A percentile compares a stretch with the other conserved stretches of the same genome.
phyloP scores from a whole-genome alignment of 371 early-diverging fungal genomes.

The Chytridium lagenaria region DNA sequence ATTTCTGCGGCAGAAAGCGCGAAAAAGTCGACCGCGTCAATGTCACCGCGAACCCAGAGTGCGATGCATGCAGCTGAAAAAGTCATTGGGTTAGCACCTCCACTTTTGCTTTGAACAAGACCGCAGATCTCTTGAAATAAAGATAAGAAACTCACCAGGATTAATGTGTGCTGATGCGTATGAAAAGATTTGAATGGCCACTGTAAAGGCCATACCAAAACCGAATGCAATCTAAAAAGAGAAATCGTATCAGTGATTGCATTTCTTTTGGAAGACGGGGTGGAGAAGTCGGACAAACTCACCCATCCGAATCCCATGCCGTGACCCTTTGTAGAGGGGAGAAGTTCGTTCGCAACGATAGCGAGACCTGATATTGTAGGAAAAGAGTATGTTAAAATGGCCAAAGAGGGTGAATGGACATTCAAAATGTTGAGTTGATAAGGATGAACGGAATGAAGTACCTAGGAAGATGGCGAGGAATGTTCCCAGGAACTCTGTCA shows the following conservation, averaged over 20 bases:
- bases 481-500: slow-evolving; percentile 42
- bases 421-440: not conserved
- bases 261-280: not conserved
- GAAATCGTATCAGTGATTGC: not conserved
- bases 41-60: slow-evolving; percentile 27
- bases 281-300: not conserved
- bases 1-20: slow-evolving; percentile 31
- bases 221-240: slow-evolving; percentile 21
- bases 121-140: not conserved
- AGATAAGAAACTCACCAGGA: slow-evolving; percentile 17
- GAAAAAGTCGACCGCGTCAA: slow-evolving; percentile 26
- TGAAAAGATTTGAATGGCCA: slow-evolving; percentile 34
- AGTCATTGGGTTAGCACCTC: not conserved
- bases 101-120: not conserved
- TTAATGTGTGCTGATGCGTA: slow-evolving; percentile 39
- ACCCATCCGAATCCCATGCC: slow-evolving; percentile 33
- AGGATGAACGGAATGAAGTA: not conserved
- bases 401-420: slow-evolving; percentile 1
- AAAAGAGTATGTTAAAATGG: not conserved
- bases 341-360: slow-evolving; percentile 37
- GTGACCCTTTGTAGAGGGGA: slow-evolving; percentile 40
- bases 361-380: slow-evolving; percentile 2
- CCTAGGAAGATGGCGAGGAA: slow-evolving; percentile 34
- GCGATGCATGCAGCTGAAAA: slow-evolving; percentile 28
- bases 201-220: slow-evolving; percentile 34